Base-by-base conservation (phyloP, 257 asterid species). In the Henckelia pumila region DNA sequence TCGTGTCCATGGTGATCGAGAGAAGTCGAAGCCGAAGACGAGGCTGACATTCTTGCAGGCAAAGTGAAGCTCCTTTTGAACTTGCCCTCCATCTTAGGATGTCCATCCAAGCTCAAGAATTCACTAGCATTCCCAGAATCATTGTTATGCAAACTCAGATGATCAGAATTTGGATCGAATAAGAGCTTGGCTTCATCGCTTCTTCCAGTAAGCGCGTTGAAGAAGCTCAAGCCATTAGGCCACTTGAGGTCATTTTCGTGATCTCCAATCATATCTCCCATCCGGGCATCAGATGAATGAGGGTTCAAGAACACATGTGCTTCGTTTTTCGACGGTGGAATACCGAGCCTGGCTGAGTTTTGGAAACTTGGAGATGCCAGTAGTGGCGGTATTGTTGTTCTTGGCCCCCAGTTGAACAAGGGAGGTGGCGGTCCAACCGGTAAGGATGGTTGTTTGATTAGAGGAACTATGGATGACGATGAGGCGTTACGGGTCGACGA, bases 211-310 rank as follows among this genome's bases (percentile, higher is more conserved):
- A 94, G 87, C 4, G 97, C 99, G 47, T 77, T 85, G 71, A 87
- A 91, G 86, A 88, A 94, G 13, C 82, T 61, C 74, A 87, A 66
- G 1, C 96, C 99, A 57, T 88, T 88, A 23, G 99, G 99, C 99
- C 99, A 94, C 25, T 91, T 94, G 82, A 94, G 86, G 75, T 94
- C 97, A 37, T 69, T 71, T 23, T 88, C 99, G 0, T 83, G 96
- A 40, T 87, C 89, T 20, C 84, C 86, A 35, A 78, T 77, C 91
- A 82, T 81, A 57, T 84, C 88, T 21, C 83, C 89, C 86, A 79
- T 75, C 28, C 85, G 80, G 11, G 86, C 26, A 57, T 83, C 87
- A 13, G 96, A 86, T 6, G 97, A 79, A 73, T 85, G 95, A 60
- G 96, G 95, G 66, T 66, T 86, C 57, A 93, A 72, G 81, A 89